Base-by-base conservation (phyloP, 2,329 filamentous ascomycete species). In the Macrophomina tecta region DNA sequence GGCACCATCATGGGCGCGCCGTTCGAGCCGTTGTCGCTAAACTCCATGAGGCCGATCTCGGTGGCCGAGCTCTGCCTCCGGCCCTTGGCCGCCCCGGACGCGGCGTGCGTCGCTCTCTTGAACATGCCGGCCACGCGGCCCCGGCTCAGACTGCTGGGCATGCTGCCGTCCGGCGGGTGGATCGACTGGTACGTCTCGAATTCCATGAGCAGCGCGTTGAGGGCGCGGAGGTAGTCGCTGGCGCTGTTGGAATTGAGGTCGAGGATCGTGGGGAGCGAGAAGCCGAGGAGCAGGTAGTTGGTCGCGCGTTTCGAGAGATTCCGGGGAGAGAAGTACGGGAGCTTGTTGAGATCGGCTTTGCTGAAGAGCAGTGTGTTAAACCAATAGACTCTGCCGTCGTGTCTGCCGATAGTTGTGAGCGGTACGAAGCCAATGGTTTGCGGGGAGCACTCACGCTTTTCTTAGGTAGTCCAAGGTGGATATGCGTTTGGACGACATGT, bases 301-400 rank as follows among this genome's bases (percentile, higher is more conserved):
- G 93, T 96, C 42, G 95, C 94, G 72, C 95, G 92, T 67, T 94
- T 91, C 69, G 92, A 90, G 58, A 97, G 88, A 76, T 94, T 95
- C 70, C 91, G 89, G 4, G 88, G 83, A 68, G 96, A 91, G 76
- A 96, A 94, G 76, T 93, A 97, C 53, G 94, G 90, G 82, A 97
- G 90, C 74, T 90, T 89, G 62, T 86, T 83, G 40, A 98, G 85
- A 78, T 97, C 93, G 36, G 87, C 79, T 73, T 92, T 91, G 70
- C 93, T 92, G 80, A 97, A 97, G 75, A 97, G 91, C 68, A 97
- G 88, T 0, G 95, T 97, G 81, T 97, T 97, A 84, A 98, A 97
- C 94, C 95, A 98, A 82, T 97, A 98, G 49, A 97, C 89, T 67
- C 93, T 90, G 68, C 94, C 94, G 80, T 97, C 93, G 76, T 99